phyloP scores from a whole-genome alignment of 2,329 filamentous ascomycete species.

The Botrytis tulipae region DNA sequence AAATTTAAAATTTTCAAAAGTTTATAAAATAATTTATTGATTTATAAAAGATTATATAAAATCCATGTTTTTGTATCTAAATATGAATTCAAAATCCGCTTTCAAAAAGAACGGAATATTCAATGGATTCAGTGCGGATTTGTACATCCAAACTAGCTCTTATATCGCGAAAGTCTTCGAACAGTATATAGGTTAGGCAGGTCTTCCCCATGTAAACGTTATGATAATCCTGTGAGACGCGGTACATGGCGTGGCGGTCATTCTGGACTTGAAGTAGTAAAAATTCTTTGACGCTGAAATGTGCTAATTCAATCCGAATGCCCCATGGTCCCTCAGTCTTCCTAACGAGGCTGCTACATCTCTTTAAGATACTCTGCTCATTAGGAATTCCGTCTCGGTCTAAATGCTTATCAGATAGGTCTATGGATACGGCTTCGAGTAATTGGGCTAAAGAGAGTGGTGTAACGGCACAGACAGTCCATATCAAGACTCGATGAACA shows the following conservation, averaged over 20 bases:
- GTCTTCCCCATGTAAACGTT: background rate
- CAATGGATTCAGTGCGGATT: too few species aligned
- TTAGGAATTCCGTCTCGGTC: constrained; percentile 27
- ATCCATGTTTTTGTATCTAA: too few species aligned
- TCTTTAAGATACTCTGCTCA: constrained; percentile 27
- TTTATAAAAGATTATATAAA: too few species aligned
- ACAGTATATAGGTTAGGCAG: background rate
- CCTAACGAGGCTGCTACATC: constrained; percentile 33
- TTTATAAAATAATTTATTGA: too few species aligned
- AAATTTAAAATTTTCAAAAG: too few species aligned
- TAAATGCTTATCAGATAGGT: constrained; percentile 10
- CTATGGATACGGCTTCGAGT: constrained; percentile 26
- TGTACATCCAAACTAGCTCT: too few species aligned
- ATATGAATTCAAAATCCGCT: too few species aligned
- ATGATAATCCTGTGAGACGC: background rate
- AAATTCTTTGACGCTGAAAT: constrained; percentile 35
- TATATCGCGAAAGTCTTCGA: background rate
- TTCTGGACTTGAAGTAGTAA: constrained; percentile 15
- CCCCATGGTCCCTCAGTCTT: constrained; percentile 9
- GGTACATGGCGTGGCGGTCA: background rate
- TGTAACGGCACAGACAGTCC: constrained; percentile 20
- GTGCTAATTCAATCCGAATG: constrained; percentile 28
- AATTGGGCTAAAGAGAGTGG: constrained; percentile 19
- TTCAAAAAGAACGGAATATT: too few species aligned
- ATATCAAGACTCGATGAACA: constrained; percentile 28